Percentiles rank a stretch among this genome's conserved stretches.
Evolutionary conservation across 1,284 basidiomycete species (phyloP).

Genomic region (Pholiota adiposa): DNA sequence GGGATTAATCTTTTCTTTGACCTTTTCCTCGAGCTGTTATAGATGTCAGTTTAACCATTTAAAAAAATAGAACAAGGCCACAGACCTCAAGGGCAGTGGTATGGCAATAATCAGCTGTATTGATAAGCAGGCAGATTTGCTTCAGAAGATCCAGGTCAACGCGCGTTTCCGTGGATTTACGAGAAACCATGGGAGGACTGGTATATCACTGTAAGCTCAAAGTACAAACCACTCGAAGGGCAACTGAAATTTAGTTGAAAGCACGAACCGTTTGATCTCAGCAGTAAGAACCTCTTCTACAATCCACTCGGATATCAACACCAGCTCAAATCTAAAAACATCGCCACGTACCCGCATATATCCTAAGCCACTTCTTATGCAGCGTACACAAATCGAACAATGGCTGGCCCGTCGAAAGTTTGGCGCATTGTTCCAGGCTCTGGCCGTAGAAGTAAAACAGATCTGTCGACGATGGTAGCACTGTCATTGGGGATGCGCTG

Average conservation of each 20-base stretch:
- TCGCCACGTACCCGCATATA: conserved; percentile 79
- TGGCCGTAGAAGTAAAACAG: conserved; percentile 98
- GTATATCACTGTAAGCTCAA: neutral
- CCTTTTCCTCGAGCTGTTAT: conserved; percentile 85
- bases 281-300: conserved; percentile 84
- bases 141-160: conserved; percentile 76
- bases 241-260: neutral
- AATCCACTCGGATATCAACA: conserved; percentile 3
- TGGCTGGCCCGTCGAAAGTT: conserved; percentile 80
- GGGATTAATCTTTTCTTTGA: conserved; percentile 80
- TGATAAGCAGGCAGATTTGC: conserved; percentile 86
- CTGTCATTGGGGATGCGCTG: conserved; percentile 59
- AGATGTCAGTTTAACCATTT: no score
- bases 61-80: neutral
- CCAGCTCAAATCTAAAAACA: conserved; percentile 5
- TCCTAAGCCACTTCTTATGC: conserved; percentile 92
- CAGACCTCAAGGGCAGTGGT: conserved; percentile 85
- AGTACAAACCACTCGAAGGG: neutral
- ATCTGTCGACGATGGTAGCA: conserved; percentile 94
- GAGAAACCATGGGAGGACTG: conserved; percentile 46
- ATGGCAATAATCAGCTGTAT: conserved; percentile 98
- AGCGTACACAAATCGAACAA: conserved; percentile 80
- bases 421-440: conserved; percentile 92
- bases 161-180: conserved; percentile 79
- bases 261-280: conserved; percentile 65